phyloP scores from a whole-genome alignment of 495 filamentous ascomycete genomes.

The Niebla homalea region DNA sequence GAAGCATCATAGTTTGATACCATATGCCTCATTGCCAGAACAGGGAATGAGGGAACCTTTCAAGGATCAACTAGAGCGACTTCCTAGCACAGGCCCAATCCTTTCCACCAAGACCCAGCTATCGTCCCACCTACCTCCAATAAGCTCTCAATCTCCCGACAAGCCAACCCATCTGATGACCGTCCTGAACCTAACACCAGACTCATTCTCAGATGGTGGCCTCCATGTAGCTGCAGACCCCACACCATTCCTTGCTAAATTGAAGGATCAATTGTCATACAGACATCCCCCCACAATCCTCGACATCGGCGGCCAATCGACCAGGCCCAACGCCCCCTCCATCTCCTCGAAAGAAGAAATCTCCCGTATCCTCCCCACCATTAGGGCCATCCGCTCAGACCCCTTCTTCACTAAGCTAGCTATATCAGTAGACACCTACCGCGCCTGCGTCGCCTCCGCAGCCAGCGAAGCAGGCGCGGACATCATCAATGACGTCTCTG shows the following conservation, averaged over 20 bases:
- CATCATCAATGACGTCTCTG: conserved; percentile 91
- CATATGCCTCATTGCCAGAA: conserved; percentile 38
- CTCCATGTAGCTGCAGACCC: conserved; percentile 27
- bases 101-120: conserved; percentile 62
- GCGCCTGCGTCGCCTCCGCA: conserved; percentile 66
- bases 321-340: conserved; percentile 56
- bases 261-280: conserved; percentile 18
- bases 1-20: conserved; percentile 41
- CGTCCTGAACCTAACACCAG: conserved; percentile 88
- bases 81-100: conserved; percentile 37
- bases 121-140: conserved; percentile 38
- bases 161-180: conserved; percentile 77
- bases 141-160: conserved; percentile 48
- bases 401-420: conserved; percentile 47
- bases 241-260: conserved; percentile 10
- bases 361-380: conserved; percentile 62
- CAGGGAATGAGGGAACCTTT: conserved; percentile 22
- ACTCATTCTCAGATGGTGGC: conserved; percentile 94
- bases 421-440: conserved; percentile 87
- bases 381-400: conserved; percentile 52
- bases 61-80: conserved; percentile 44
- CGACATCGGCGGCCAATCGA: conserved; percentile 83
- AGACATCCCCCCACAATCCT: conserved; percentile 57
- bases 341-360: conserved; percentile 62
- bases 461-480: conserved; percentile 76